These are phyloP conservation scores for Casuarina cunninghamiana DNA, from an alignment of 306 rosid genomes.

Conservation along the genomic window DNA sequence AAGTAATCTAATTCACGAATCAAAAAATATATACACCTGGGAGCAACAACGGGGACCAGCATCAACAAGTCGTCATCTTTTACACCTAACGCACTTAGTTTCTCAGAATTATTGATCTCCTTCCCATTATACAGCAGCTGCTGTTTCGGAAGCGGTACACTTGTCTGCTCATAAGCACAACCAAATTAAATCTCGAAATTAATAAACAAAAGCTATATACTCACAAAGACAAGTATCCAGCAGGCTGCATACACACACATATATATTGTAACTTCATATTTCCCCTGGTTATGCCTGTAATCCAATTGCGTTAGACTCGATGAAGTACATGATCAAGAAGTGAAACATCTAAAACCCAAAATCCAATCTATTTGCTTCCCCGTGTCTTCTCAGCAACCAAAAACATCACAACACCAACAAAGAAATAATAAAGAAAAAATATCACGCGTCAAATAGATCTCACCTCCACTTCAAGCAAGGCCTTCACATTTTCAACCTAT, in stretches of 20 bases:
- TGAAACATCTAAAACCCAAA: constrained; percentile 14
- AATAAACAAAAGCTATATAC: constrained; percentile 12
- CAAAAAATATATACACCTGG: constrained; percentile 44
- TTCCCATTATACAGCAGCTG: constrained; percentile 82
- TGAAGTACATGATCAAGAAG: constrained; percentile 1
- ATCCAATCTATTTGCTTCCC: constrained; percentile 10
- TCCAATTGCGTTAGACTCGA: constrained; percentile 2
- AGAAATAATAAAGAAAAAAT: neutral
- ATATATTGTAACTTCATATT: neutral
- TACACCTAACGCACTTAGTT: constrained; percentile 77
- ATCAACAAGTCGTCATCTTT: constrained; percentile 88
- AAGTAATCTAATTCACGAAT: constrained; percentile 8
- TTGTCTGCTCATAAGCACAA: constrained; percentile 52
- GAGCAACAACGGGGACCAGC: constrained; percentile 63
- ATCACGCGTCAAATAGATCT: constrained; percentile 23
- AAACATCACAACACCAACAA: neutral
- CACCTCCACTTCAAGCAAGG: constrained; percentile 96
- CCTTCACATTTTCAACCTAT: constrained; percentile 91
- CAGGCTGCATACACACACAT: neutral
- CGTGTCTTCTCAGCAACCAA: constrained; percentile 10
- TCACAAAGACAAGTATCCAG: neutral
- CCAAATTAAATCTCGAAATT: constrained; percentile 27
- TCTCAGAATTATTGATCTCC: constrained; percentile 71
- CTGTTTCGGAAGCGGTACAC: constrained; percentile 79
- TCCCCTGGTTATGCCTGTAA: neutral